Evolutionary conservation across 169 alveolate genomes (phyloP), one percentile per base, ranked within the genome.

Genomic region (Eimeria praecox): DNA sequence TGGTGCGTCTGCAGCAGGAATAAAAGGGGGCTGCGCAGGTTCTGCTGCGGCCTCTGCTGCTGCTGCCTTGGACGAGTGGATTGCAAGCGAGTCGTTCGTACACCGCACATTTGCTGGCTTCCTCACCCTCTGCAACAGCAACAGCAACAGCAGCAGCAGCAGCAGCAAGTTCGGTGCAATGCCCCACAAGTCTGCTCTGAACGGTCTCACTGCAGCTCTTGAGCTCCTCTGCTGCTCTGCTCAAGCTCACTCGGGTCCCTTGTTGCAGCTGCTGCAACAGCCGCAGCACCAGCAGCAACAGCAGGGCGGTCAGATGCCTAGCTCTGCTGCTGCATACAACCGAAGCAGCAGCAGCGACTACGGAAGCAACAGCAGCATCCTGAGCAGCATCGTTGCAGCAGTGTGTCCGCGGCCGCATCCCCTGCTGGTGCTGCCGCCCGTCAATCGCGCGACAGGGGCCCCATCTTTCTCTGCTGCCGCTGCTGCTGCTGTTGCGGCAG

Each of bases 401-500:
- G 93, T 86, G 27, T 62, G 62, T 27, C 93, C 93, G 8, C 80
- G 44, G 64, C 59, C 75, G 20, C 54, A 46, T 27, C 80, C 82
- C 35, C 20, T 86, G 93, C 40, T 40, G 52, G 22, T 35, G 93
- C 30, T 35, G 93, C 56, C 62, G 93, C 56, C 62, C 8, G 1
- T n/a, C 33, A 52, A 86, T 40, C 18, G 42, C 9, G 93, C 93
- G 46, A 22, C 93, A 0, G 82, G 44, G 44, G 44, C 33, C 30
- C 24, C 77, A 59, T 62, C 49, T 1, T 38, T 62, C 42, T 38
- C 64, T 40, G 62, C 38, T 46, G 82, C 93, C 14, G 93, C 93
- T 46, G 93, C 80, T 86, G 78, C 93, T 22, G 93, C 93, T 40
- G 93, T 86, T 62, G 82, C 93, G 20, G 93, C 93, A 8, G 93